Evolutionary conservation across 129 eudicot genomes (phyloP).

Genomic region (Glebionis coronaria): DNA sequence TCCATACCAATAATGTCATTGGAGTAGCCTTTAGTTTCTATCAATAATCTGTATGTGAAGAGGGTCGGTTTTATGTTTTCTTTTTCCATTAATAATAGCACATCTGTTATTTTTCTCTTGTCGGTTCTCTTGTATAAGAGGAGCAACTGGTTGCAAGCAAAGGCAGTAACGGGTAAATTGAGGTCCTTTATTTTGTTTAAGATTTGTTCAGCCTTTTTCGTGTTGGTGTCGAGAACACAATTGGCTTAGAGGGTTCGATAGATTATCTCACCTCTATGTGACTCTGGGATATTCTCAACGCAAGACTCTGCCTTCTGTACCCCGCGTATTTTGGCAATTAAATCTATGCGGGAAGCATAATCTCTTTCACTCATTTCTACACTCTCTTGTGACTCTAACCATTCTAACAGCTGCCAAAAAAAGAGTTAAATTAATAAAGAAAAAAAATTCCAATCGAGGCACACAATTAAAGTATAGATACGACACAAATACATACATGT

Average conservation of each 20-base stretch:
- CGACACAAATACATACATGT: no score
- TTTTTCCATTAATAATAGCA: conserved; percentile 70
- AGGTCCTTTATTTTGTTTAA: conserved; percentile 74
- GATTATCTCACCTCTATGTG: conserved; percentile 51
- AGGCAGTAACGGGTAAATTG: conserved; percentile 41
- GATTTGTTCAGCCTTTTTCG: conserved; percentile 55
- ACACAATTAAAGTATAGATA: no score
- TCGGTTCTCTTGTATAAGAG: conserved; percentile 67
- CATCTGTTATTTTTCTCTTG: conserved; percentile 76
- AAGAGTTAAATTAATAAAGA: neutral
- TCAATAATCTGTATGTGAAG: no score
- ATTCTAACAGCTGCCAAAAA: conserved; percentile 65
- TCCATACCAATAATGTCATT: conserved; percentile 79
- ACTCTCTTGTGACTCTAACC: conserved; percentile 46
- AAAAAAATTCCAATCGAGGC: neutral
- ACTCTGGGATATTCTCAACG: conserved; percentile 49
- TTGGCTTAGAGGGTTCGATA: conserved; percentile 72
- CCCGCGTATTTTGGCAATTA: conserved; percentile 75
- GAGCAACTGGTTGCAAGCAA: conserved; percentile 70
- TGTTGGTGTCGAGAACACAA: conserved; percentile 35
- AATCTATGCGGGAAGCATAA: conserved; percentile 72
- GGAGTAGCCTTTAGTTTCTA: no score
- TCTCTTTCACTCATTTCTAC: conserved; percentile 50
- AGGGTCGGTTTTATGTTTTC: conserved; percentile 65
- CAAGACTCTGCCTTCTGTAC: conserved; percentile 62